Percentiles rank a stretch among this genome's conserved stretches.
Conservation (phyloP, 179 eudicot genomes). For the Camellia oleifera region DNA sequence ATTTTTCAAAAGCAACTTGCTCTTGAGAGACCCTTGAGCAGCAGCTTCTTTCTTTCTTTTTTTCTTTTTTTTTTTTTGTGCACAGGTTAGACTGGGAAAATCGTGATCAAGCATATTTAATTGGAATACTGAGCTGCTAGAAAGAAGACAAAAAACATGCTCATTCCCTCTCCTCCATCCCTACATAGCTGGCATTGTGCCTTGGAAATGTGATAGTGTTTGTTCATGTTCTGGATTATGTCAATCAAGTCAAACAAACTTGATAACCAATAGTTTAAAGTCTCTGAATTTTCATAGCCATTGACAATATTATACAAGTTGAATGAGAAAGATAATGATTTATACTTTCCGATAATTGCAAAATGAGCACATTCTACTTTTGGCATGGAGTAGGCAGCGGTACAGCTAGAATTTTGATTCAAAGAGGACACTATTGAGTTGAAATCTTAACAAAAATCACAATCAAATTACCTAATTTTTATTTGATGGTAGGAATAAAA, state of each 20-base stretch:
- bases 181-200: not conserved
- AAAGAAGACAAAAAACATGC: not conserved
- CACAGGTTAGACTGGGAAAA: constrained; percentile 10
- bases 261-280: not conserved
- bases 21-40: not conserved
- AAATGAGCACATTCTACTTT: no score
- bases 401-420: no score
- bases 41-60: not conserved
- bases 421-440: no score
- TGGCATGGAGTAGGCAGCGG: not conserved
- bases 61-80: not conserved
- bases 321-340: not conserved
- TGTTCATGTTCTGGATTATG: not conserved
- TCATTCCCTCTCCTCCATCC: not conserved
- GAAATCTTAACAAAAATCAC: no score
- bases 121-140: not conserved
- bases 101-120: not conserved
- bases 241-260: not conserved
- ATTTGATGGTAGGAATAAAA: no score
- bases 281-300: not conserved
- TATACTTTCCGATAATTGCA: not conserved
- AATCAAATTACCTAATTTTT: no score
- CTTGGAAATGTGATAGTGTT: not conserved
- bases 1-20: not conserved
- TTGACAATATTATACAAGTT: not conserved